phyloP scores from a whole-genome alignment of 1,139 yeast species.

The Pneumocystis oryctolagi region DNA sequence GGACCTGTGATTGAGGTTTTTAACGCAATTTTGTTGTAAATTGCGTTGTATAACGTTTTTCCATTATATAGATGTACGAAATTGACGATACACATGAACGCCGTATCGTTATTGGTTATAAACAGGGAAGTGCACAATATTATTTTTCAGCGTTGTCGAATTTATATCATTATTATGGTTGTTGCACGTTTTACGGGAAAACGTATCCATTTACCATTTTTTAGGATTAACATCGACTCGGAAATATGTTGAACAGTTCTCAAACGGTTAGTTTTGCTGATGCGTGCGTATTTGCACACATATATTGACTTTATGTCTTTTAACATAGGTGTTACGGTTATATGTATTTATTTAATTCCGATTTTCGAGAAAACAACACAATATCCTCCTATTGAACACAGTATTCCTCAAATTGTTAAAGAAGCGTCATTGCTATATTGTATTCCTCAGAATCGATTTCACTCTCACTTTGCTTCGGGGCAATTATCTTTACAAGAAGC shows the following conservation, averaged over 20 bases:
- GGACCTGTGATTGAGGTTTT: constrained; percentile 72
- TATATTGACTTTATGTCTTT: constrained; percentile 19
- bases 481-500: constrained; percentile 85
- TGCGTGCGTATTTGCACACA: constrained; percentile 72
- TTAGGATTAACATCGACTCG: constrained; percentile 62
- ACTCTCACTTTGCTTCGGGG: constrained; percentile 55
- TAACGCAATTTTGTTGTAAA: too few species aligned
- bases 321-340: background rate
- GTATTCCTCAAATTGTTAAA: constrained; percentile 80
- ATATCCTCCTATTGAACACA: constrained; percentile 44
- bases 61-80: constrained; percentile 54
- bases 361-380: background rate
- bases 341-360: background rate
- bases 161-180: constrained; percentile 63
- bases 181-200: background rate
- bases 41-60: too few species aligned
- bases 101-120: constrained; percentile 77
- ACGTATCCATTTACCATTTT: background rate
- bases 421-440: constrained; percentile 89
- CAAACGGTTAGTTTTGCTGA: constrained; percentile 67
- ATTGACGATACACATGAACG: constrained; percentile 66
- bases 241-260: constrained; percentile 86
- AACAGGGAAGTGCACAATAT: constrained; percentile 70
- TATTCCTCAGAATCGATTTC: constrained; percentile 76
- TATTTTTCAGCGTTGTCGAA: constrained; percentile 81